Conservation (phyloP, 345 rosid genomes). For the Dovyalis caffra region DNA sequence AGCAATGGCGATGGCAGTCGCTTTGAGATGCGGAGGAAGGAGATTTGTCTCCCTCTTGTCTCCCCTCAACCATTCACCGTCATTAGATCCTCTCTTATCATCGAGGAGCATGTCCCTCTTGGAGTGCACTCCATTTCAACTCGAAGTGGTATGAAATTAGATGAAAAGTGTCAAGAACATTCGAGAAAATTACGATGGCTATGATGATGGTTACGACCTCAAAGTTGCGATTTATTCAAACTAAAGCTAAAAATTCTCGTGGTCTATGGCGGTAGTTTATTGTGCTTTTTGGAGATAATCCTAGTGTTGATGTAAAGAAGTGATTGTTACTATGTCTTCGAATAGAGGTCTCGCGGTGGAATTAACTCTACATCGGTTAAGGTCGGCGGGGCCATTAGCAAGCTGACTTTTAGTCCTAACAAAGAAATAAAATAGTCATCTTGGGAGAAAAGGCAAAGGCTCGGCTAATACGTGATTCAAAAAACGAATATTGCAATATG, state of each 20-base stretch:
- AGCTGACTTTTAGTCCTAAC: constrained; percentile 76
- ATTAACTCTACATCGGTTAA: constrained; percentile 91
- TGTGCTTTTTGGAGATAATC: constrained; percentile 71
- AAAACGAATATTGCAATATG: constrained; percentile 55
- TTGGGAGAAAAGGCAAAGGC: constrained; percentile 94
- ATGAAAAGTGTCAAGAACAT: constrained; percentile 99
- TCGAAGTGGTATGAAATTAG: constrained; percentile 84
- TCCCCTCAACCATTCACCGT: constrained; percentile 18
- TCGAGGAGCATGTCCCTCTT: constrained; percentile 58
- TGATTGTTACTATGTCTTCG: constrained; percentile 82
- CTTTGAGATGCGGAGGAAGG: constrained; percentile 28
- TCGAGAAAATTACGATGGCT: constrained; percentile 96
- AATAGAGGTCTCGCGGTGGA: constrained; percentile 99
- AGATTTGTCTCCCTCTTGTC: too few species aligned
- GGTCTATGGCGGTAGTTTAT: constrained; percentile 94
- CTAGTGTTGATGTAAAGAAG: constrained; percentile 88
- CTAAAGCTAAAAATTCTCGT: constrained; percentile 88
- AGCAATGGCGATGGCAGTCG: constrained; percentile 25
- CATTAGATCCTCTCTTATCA: constrained; percentile 21
- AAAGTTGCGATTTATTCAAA: constrained; percentile 83
- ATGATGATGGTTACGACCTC: constrained; percentile 99
- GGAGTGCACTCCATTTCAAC: constrained; percentile 83
- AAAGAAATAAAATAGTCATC: constrained; percentile 75
- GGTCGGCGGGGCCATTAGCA: constrained; percentile 68
- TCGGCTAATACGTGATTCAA: constrained; percentile 81